These are phyloP conservation scores for Naganishia cerealis DNA, from an alignment of 1,284 basidiomycete species.

Conservation along the genomic window DNA sequence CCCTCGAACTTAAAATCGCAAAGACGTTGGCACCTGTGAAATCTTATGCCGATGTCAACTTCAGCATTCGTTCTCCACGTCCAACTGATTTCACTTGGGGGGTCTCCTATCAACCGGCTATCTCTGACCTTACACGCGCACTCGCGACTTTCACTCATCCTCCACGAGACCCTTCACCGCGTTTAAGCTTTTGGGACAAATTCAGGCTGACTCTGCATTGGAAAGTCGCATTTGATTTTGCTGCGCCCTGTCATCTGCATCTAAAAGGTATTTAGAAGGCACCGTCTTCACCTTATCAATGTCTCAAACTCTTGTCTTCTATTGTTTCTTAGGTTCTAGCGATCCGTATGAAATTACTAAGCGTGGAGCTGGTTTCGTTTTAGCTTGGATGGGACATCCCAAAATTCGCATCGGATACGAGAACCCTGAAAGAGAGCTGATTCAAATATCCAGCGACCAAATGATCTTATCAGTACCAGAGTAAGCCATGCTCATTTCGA, in stretches of 20 bases:
- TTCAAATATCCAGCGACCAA: conserved; percentile 79
- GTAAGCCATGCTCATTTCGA: conserved; percentile 56
- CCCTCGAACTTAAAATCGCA: conserved; percentile 70
- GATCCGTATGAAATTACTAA: conserved; percentile 76
- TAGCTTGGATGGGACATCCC: conserved; percentile 79
- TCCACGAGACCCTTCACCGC: conserved; percentile 80
- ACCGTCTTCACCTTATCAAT: conserved; percentile 7
- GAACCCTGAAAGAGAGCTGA: conserved; percentile 74
- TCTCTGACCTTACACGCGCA: conserved; percentile 82
- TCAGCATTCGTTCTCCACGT: conserved; percentile 66
- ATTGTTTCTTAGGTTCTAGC: conserved; percentile 65
- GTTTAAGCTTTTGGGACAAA: conserved; percentile 95
- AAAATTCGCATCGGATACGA: conserved; percentile 70
- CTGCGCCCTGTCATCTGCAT: conserved; percentile 72
- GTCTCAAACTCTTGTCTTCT: conserved; percentile 36
- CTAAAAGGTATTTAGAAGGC: conserved; percentile 68
- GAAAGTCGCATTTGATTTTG: conserved; percentile 70
- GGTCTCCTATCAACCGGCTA: conserved; percentile 79
- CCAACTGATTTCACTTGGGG: conserved; percentile 85
- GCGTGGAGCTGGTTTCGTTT: conserved; percentile 83
- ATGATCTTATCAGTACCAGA: conserved; percentile 80
- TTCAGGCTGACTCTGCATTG: conserved; percentile 82
- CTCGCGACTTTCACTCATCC: conserved; percentile 79
- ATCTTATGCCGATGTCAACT: conserved; percentile 75
- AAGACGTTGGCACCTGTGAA: conserved; percentile 96